Conservation (phyloP, 805 yeast species). For the Lachancea waltii region DNA sequence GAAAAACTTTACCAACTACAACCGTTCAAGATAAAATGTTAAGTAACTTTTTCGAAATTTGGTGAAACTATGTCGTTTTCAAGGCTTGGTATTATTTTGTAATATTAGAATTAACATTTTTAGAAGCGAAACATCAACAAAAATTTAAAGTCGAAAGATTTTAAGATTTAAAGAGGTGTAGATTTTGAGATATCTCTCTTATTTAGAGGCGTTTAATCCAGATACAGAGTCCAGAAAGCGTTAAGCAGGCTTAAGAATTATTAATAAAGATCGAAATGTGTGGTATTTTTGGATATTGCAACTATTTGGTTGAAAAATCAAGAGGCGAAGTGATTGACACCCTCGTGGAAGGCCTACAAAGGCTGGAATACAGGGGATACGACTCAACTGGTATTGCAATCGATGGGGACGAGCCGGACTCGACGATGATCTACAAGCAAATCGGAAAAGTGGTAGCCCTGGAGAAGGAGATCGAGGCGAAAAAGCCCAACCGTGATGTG, state of each 20-base stretch:
- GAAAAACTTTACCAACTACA: no score
- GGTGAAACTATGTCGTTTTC: no score
- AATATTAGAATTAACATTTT: background rate
- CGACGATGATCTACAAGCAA: slow-evolving; percentile 69
- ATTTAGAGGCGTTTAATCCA: background rate
- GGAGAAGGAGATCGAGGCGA: slow-evolving; percentile 51
- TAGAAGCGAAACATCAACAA: background rate
- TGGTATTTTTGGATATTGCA: slow-evolving; percentile 98
- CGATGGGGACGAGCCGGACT: slow-evolving; percentile 75
- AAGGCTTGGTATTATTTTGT: no score
- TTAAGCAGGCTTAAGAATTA: background rate
- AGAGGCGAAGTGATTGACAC: slow-evolving; percentile 91
- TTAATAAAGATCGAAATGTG: slow-evolving; percentile 37
- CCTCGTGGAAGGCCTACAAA: slow-evolving; percentile 75
- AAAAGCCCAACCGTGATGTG: slow-evolving; percentile 50
- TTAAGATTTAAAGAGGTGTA: background rate
- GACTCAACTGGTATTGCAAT: slow-evolving; percentile 96
- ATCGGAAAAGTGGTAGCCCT: slow-evolving; percentile 88
- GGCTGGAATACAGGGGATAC: slow-evolving; percentile 96
- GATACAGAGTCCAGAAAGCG: background rate
- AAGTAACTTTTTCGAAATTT: no score
- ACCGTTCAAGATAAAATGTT: no score
- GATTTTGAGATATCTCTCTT: background rate
- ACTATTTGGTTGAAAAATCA: slow-evolving; percentile 84
- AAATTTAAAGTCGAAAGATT: background rate